Conservation (phyloP, 2,329 filamentous ascomycete species). For the Sphaerulina populicola region DNA sequence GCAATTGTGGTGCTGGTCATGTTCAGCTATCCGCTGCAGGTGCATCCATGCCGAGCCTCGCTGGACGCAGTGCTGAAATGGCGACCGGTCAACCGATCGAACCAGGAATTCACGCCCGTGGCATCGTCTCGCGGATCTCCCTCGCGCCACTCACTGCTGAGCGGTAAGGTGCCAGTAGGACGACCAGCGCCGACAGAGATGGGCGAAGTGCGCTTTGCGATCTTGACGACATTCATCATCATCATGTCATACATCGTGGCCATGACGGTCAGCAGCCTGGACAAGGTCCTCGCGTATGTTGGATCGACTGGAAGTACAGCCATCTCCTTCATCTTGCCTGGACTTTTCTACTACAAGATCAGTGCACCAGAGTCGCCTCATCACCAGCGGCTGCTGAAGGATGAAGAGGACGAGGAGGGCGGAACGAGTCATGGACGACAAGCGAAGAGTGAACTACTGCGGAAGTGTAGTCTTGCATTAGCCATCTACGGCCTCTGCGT, state of each 20-base stretch:
- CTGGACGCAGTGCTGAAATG: conserved; percentile 90
- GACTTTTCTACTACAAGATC: conserved; percentile 98
- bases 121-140: conserved; percentile 24
- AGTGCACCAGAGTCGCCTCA: conserved; percentile 78
- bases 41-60: conserved; percentile 92
- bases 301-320: conserved; percentile 89
- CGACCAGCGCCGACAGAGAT: conserved; percentile 48
- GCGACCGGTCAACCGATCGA: conserved; percentile 49
- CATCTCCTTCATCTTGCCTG: conserved; percentile 93
- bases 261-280: conserved; percentile 81
- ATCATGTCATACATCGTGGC: conserved; percentile 78
- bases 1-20: conserved; percentile 94
- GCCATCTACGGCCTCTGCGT: conserved; percentile 77
- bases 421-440: conserved; percentile 39
- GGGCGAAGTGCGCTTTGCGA: conserved; percentile 77
- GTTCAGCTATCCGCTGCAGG: conserved; percentile 91
- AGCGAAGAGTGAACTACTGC: conserved; percentile 47
- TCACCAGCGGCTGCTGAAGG: conserved; percentile 80
- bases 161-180: conserved; percentile 20
- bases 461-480: conserved; percentile 65
- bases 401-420: conserved; percentile 72
- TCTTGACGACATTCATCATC: conserved; percentile 80
- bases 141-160: conserved; percentile 26
- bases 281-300: conserved; percentile 88
- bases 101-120: conserved; percentile 25